phyloP scores from a whole-genome alignment of 257 asterid genomes.

The Oldenlandia corymbosa region DNA sequence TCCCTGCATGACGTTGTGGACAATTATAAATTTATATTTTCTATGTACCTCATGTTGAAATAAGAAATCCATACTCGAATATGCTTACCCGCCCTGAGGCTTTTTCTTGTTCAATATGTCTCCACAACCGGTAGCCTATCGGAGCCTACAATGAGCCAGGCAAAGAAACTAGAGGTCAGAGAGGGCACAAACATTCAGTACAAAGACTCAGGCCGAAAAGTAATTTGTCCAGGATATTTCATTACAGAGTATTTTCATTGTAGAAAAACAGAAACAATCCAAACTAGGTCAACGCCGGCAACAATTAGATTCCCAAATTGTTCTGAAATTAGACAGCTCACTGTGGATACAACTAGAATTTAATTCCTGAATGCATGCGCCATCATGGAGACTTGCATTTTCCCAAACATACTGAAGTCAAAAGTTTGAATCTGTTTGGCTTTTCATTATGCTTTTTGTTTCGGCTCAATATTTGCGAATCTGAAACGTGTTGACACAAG shows the following conservation, averaged over 20 bases:
- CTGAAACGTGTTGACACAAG: background rate
- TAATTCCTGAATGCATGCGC: background rate
- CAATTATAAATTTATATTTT: constrained; percentile 10
- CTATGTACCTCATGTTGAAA: constrained; percentile 1
- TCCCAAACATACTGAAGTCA: background rate
- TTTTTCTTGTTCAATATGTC: constrained; percentile 49
- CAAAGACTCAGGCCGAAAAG: background rate
- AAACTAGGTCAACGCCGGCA: background rate
- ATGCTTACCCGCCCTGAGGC: constrained; percentile 32
- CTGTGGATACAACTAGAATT: constrained; percentile 1
- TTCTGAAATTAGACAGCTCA: background rate
- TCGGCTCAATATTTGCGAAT: no score
- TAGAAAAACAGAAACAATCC: background rate
- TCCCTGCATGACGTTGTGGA: constrained; percentile 44
- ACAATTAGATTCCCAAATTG: constrained; percentile 1
- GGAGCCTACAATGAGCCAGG: constrained; percentile 63
- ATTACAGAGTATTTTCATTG: no score
- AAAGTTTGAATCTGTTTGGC: background rate
- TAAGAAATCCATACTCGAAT: background rate
- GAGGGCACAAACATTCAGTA: constrained; percentile 6
- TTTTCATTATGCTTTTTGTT: no score
- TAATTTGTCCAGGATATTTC: background rate
- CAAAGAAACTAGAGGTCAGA: constrained; percentile 8
- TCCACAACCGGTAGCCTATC: constrained; percentile 80
- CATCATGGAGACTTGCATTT: background rate